phyloP scores from a whole-genome alignment of 345 rosid species.

The Aegle marmelos region DNA sequence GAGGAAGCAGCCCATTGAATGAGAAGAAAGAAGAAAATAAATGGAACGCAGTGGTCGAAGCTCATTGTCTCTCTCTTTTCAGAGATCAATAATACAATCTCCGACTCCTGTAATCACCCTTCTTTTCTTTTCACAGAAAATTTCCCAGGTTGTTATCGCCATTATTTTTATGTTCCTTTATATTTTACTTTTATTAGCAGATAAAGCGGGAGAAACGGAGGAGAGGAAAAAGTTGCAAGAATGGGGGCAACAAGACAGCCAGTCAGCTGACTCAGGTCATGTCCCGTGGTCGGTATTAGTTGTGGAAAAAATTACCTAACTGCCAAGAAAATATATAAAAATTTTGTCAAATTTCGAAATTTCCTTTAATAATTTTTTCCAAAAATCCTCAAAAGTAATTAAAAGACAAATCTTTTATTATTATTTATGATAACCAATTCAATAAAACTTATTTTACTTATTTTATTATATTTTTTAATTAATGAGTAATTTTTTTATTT shows the following conservation, averaged over 20 bases:
- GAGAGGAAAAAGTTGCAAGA: conserved; percentile 32
- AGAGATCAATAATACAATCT: conserved; percentile 22
- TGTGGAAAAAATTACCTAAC: neutral
- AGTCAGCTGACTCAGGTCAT: neutral
- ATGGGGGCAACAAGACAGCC: conserved; percentile 15
- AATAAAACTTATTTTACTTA: too few relatives aligned
- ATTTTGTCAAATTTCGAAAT: too few relatives aligned
- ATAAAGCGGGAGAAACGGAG: conserved; percentile 14
- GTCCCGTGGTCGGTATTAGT: too few relatives aligned
- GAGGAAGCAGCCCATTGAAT: conserved; percentile 32
- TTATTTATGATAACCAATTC: too few relatives aligned
- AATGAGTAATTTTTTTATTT: too few relatives aligned
- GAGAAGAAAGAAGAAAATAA: conserved; percentile 30
- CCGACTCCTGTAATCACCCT: conserved; percentile 11
- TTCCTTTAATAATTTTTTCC: too few relatives aligned
- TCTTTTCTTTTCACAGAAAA: neutral
- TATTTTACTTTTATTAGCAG: neutral
- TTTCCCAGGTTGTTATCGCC: neutral
- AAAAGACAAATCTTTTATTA: neutral
- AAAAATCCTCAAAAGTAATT: neutral
- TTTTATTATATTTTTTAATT: too few relatives aligned
- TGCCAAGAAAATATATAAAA: too few relatives aligned
- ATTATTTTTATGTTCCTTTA: neutral
- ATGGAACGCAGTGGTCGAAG: conserved; percentile 20
- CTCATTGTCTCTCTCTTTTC: conserved; percentile 32